Evolutionary conservation across 306 rosid genomes (phyloP).

Genomic region (Ormosia semicastrata): DNA sequence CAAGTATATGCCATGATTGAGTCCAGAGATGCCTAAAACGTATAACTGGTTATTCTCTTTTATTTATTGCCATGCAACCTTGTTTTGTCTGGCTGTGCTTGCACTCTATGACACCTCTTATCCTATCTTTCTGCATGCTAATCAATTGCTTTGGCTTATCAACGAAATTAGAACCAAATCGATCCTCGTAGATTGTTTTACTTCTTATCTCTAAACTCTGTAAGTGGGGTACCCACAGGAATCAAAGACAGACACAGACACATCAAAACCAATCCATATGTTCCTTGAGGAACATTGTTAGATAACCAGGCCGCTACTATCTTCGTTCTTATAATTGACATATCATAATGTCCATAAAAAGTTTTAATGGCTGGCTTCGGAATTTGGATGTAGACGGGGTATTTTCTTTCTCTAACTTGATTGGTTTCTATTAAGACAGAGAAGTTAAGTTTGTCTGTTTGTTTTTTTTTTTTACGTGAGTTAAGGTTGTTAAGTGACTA

Average conservation of each 20-base stretch:
- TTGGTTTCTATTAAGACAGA: background rate
- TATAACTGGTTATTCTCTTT: constrained; percentile 23
- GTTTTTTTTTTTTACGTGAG: background rate
- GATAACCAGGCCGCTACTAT: background rate
- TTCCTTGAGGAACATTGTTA: background rate
- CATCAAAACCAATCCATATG: constrained; percentile 1
- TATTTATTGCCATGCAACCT: constrained; percentile 35
- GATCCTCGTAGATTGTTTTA: background rate
- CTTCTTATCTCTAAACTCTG: background rate
- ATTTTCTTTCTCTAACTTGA: background rate
- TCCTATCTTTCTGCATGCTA: background rate
- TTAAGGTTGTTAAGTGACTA: background rate
- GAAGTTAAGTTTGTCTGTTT: background rate
- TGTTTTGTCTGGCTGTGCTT: constrained; percentile 24
- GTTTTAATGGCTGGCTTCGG: background rate
- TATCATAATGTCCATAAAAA: background rate
- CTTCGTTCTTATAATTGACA: background rate
- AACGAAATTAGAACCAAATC: background rate
- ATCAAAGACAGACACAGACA: background rate
- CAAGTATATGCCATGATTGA: constrained; percentile 32
- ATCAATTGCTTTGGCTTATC: background rate
- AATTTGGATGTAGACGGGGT: background rate
- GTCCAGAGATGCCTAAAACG: constrained; percentile 25
- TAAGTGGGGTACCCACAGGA: background rate
- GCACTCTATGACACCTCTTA: background rate